phyloP scores from a whole-genome alignment of 2,329 filamentous ascomycete species.

The Pyricularia grisea region DNA sequence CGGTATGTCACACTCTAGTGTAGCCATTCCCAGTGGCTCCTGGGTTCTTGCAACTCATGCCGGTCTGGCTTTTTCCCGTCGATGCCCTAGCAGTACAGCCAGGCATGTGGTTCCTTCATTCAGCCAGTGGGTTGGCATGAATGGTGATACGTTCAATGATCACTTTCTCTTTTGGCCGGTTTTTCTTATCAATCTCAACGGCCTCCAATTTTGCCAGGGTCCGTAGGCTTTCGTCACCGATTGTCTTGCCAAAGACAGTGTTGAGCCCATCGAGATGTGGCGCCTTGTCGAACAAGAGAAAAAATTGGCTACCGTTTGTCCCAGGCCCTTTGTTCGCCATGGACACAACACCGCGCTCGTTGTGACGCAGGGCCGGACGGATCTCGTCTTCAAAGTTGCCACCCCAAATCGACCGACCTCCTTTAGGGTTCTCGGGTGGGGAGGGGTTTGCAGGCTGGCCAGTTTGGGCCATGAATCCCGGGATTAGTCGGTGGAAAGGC shows the following conservation, averaged over 20 bases:
- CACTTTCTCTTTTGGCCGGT: constrained; percentile 56
- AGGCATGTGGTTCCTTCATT: constrained; percentile 5
- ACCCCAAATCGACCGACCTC: constrained; percentile 65
- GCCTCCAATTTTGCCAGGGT: constrained; percentile 64
- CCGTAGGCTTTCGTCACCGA: constrained; percentile 52
- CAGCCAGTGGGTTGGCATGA: constrained; percentile 72
- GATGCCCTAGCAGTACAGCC: not conserved
- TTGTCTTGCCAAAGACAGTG: constrained; percentile 70
- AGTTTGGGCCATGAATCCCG: constrained; percentile 72
- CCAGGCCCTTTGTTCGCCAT: constrained; percentile 72
- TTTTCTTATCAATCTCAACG: constrained; percentile 69
- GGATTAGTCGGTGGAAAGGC: constrained; percentile 72
- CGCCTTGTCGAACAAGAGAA: constrained; percentile 67
- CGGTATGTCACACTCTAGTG: not conserved
- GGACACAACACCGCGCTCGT: constrained; percentile 58
- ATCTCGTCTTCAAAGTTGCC: constrained; percentile 74
- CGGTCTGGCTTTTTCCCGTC: not conserved
- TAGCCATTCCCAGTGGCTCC: not conserved
- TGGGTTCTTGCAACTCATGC: not conserved
- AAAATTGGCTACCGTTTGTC: constrained; percentile 75
- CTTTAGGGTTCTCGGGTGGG: constrained; percentile 52
- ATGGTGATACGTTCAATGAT: constrained; percentile 64
- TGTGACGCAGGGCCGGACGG: constrained; percentile 58
- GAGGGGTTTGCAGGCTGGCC: constrained; percentile 49
- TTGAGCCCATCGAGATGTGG: constrained; percentile 77